Evolutionary conservation across 2,329 filamentous ascomycete species (phyloP).

Genomic region (Aspergillus ustus): DNA sequence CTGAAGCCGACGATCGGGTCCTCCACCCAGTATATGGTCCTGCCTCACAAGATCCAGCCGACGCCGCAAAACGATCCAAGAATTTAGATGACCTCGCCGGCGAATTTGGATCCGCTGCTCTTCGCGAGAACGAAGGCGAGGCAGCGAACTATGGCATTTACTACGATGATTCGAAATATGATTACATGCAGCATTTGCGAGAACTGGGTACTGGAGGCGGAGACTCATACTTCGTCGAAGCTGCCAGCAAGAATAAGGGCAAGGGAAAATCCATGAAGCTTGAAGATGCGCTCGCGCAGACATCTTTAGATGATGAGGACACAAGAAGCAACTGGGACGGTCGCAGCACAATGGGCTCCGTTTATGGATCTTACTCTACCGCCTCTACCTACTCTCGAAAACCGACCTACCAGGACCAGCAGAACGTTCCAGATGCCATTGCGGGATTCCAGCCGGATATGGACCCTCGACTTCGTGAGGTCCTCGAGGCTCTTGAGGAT

Average conservation of each 20-base stretch:
- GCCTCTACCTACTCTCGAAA: constrained; percentile 77
- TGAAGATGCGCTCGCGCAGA: constrained; percentile 76
- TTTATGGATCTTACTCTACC: constrained; percentile 46
- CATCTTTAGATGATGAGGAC: constrained; percentile 47
- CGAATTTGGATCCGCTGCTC: constrained; percentile 68
- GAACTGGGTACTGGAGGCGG: constrained; percentile 75
- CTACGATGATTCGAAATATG: constrained; percentile 93
- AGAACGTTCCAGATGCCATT: constrained; percentile 88
- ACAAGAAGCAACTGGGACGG: constrained; percentile 15
- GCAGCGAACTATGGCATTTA: constrained; percentile 92
- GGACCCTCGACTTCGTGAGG: constrained; percentile 90
- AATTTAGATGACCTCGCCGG: constrained; percentile 76
- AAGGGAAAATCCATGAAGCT: constrained; percentile 75
- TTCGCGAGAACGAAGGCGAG: constrained; percentile 92
- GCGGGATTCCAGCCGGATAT: constrained; percentile 96
- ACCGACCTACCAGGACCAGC: constrained; percentile 86
- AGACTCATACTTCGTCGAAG: constrained; percentile 82
- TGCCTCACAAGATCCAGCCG: constrained; percentile 26
- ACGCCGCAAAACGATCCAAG: constrained; percentile 53
- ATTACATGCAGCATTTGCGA: constrained; percentile 99
- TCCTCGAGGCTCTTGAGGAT: constrained; percentile 90
- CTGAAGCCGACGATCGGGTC: constrained; percentile 85
- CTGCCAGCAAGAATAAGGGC: constrained; percentile 65
- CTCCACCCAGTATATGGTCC: constrained; percentile 68
- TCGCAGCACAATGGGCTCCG: constrained; percentile 23